A percentile compares a stretch with the other conserved stretches of the same genome.
Conservation (phyloP, 2,329 filamentous ascomycete species). For the Magnaporthales sp. region DNA sequence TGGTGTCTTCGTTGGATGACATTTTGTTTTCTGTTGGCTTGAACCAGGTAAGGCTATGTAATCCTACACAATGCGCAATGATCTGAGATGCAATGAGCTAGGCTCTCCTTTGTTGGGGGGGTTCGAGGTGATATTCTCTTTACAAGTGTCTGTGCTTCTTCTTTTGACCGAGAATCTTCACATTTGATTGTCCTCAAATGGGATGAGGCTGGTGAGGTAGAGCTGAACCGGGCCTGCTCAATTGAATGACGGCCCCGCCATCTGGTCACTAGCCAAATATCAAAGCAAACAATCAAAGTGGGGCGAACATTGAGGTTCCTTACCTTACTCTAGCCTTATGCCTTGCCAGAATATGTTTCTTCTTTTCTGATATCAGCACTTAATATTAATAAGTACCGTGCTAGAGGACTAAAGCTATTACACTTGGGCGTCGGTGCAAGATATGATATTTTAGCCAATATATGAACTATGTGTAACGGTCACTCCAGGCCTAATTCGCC, state of each 20-base stretch:
- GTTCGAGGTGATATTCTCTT: neutral
- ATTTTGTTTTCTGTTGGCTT: constrained; percentile 14
- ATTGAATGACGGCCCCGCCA: neutral
- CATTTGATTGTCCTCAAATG: neutral
- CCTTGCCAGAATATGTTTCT: neutral
- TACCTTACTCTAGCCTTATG: neutral
- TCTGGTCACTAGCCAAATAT: neutral
- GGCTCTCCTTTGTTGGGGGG: neutral
- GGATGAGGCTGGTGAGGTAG: neutral
- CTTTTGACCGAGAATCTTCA: neutral
- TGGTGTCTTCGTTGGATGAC: constrained; percentile 29
- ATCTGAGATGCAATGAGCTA: neutral
- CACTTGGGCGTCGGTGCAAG: too few species aligned
- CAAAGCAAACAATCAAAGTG: neutral
- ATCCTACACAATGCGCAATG: neutral
- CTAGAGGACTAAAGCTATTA: too few species aligned
- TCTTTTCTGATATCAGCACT: neutral
- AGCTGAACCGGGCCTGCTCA: neutral
- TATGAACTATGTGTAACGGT: too few species aligned
- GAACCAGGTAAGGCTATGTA: neutral
- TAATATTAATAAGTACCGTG: too few species aligned
- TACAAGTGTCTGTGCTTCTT: too few species aligned
- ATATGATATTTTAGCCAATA: too few species aligned
- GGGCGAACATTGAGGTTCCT: neutral
- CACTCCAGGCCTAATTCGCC: too few species aligned